Conservation (phyloP, 176 grass and related monocot species). For the Carex scoparia region DNA sequence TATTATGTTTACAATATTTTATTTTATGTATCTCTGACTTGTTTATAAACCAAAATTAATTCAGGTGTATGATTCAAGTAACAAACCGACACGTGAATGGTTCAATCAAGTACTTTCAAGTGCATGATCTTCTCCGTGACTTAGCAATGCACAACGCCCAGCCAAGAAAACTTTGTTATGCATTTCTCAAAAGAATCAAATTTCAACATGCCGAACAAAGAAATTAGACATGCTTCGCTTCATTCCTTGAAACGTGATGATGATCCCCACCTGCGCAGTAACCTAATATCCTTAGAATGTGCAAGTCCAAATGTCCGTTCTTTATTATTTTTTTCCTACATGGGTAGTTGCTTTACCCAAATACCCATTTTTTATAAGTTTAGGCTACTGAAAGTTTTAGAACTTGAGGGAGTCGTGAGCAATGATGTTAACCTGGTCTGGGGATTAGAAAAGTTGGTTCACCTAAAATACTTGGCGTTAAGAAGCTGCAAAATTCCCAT, state of each 20-base stretch:
- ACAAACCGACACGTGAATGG: not conserved
- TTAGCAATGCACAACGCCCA: not conserved
- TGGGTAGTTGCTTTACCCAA: not conserved
- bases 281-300: not conserved
- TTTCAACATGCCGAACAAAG: not conserved
- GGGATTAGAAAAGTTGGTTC: not conserved
- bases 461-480: not conserved
- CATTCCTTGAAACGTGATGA: not conserved
- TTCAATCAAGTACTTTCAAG: not conserved
- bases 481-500: not conserved
- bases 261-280: too few relatives aligned
- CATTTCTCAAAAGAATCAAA: not conserved
- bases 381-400: not conserved
- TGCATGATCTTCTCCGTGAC: not conserved
- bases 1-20: too few relatives aligned
- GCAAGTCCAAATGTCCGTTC: not conserved
- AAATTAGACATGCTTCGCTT: not conserved
- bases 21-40: too few relatives aligned
- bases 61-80: not conserved
- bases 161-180: not conserved
- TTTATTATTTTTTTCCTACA: not conserved
- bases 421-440: not conserved
- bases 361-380: not conserved
- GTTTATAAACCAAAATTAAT: not conserved
- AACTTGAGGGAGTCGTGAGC: not conserved